These are phyloP conservation scores for Trichoderma simmonsii DNA, from an alignment of 2,329 filamentous ascomycete genomes.

Conservation along the genomic window DNA sequence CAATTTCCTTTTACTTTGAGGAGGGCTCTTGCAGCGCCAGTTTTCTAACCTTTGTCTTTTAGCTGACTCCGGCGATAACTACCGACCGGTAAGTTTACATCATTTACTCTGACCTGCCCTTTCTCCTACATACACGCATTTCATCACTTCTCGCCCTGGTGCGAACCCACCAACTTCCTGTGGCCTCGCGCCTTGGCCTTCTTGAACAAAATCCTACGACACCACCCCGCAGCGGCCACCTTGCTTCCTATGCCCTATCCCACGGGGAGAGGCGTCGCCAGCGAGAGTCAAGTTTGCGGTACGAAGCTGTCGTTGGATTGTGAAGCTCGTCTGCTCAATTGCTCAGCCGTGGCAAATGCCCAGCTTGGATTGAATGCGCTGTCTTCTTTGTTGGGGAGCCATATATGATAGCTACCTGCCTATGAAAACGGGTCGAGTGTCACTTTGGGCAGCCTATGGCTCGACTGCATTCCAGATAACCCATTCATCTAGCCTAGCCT, in stretches of 20 bases:
- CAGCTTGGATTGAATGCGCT: not conserved
- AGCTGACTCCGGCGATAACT: conserved; percentile 61
- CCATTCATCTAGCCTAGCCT: not conserved
- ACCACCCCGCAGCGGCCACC: conserved; percentile 8
- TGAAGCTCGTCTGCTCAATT: not conserved
- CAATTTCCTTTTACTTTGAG: conserved; percentile 17
- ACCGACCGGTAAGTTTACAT: conserved; percentile 52
- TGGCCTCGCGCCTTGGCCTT: not conserved
- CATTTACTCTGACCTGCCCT: conserved; percentile 3
- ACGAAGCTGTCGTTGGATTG: not conserved
- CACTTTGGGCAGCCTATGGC: not conserved
- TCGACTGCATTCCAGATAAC: not conserved
- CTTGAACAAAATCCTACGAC: not conserved
- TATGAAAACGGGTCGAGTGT: not conserved
- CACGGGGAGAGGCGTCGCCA: not conserved
- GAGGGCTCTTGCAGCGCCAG: conserved; percentile 26
- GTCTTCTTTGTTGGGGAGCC: not conserved
- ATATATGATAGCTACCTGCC: not conserved
- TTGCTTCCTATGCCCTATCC: not conserved
- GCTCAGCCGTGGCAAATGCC: not conserved
- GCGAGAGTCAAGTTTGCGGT: not conserved
- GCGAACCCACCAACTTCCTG: not conserved
- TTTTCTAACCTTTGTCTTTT: conserved; percentile 42
- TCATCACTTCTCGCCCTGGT: not conserved
- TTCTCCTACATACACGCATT: not conserved